Conservation (phyloP, 192 early-diverging fungal species). For the Piromyces finnis region DNA sequence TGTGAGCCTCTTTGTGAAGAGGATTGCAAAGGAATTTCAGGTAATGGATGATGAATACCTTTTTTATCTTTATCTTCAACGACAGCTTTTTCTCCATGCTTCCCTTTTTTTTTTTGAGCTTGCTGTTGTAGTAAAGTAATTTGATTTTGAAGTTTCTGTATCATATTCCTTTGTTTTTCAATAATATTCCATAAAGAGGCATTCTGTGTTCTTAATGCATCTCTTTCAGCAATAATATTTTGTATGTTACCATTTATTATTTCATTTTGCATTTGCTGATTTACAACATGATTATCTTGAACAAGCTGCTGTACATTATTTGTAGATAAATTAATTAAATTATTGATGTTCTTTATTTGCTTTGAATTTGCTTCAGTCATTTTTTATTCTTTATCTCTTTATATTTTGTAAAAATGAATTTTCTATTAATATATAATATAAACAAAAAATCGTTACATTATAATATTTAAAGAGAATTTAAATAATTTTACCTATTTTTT, state of each 20-base stretch:
- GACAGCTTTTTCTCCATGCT: neutral
- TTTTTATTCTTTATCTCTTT: neutral
- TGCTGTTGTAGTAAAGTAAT: constrained; percentile 7
- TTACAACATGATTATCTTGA: neutral
- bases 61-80: neutral
- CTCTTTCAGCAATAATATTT: constrained; percentile 17
- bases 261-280: neutral
- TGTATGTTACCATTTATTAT: neutral
- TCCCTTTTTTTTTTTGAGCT: neutral
- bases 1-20: neutral
- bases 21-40: neutral
- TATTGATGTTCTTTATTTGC: neutral
- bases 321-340: neutral
- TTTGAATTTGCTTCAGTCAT: neutral
- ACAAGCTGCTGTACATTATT: neutral
- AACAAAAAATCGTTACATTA: too few species aligned
- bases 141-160: constrained; percentile 66
- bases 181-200: constrained; percentile 81
- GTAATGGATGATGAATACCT: neutral
- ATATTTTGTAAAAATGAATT: too few species aligned
- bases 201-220: constrained; percentile 59
- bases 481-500: too few species aligned
- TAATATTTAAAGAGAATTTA: too few species aligned
- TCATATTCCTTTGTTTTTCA: constrained; percentile 72
- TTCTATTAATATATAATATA: too few species aligned